A percentile compares a stretch with the other conserved stretches of the same genome.
These are phyloP conservation scores for Entophlyctis helioformis DNA, from an alignment of 192 early-diverging fungal genomes.

Conservation along the genomic window DNA sequence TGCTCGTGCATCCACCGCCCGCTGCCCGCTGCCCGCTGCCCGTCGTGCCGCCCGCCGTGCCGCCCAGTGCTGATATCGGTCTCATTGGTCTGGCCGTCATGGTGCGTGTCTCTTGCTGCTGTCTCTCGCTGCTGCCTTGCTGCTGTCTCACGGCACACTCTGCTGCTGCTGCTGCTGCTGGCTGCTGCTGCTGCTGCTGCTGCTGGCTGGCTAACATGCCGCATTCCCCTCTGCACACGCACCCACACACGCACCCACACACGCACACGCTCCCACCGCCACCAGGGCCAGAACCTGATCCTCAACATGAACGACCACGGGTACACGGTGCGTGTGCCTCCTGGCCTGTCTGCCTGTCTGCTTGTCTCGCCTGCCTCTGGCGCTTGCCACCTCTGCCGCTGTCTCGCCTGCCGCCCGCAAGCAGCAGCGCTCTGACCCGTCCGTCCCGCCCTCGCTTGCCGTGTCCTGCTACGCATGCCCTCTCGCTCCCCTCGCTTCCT, in stretches of 20 bases:
- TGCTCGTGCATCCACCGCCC: no score
- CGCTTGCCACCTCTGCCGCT: neutral
- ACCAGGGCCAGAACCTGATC: constrained; percentile 98
- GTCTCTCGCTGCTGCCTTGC: constrained; percentile 1
- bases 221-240: neutral
- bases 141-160: neutral
- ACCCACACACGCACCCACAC: neutral
- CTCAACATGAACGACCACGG: constrained; percentile 98
- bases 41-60: no score
- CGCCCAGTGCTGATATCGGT: constrained; percentile 81
- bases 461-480: no score
- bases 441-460: no score
- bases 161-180: neutral
- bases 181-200: neutral
- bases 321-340: constrained; percentile 38
- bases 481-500: no score
- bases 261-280: no score
- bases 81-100: constrained; percentile 99
- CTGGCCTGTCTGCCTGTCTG: neutral
- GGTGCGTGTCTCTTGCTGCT: constrained; percentile 42
- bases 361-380: no score
- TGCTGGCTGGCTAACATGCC: neutral
- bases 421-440: no score
- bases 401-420: no score
- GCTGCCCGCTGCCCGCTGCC: no score